Conservation (phyloP, 805 yeast species). For the Pichia heedii region DNA sequence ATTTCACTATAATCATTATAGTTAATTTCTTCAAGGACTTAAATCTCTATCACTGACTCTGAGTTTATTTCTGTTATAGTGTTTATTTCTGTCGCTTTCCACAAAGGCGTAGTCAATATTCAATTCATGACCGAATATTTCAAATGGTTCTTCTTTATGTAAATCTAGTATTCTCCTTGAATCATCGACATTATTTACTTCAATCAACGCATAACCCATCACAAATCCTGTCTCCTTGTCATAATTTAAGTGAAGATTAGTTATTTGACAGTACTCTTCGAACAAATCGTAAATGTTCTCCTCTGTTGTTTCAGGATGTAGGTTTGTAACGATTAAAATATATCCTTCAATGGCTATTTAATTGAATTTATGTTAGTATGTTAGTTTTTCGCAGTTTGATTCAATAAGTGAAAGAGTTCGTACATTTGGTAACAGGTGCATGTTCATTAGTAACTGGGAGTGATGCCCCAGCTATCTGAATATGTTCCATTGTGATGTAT, state of each 20-base stretch:
- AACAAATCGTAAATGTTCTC: slow-evolving; percentile 34
- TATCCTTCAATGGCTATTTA: slow-evolving; percentile 35
- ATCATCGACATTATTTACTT: slow-evolving; percentile 25
- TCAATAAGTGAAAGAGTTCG: slow-evolving; percentile 1
- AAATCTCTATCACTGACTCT: background rate
- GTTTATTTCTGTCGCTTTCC: slow-evolving; percentile 2
- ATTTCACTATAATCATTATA: too few species aligned
- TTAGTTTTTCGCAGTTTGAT: too few species aligned
- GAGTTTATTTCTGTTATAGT: background rate
- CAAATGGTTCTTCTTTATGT: slow-evolving; percentile 19
- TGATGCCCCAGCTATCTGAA: background rate
- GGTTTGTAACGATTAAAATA: slow-evolving; percentile 30
- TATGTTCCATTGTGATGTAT: background rate
- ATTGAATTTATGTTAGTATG: background rate
- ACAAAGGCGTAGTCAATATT: slow-evolving; percentile 33
- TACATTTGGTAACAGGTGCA: slow-evolving; percentile 9
- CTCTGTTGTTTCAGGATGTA: slow-evolving; percentile 39
- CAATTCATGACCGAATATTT: slow-evolving; percentile 27
- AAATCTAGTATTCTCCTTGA: slow-evolving; percentile 26
- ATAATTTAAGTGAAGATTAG: slow-evolving; percentile 31
- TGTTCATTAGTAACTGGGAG: slow-evolving; percentile 5
- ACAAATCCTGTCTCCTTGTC: slow-evolving; percentile 37
- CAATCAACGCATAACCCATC: slow-evolving; percentile 35
- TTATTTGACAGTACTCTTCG: slow-evolving; percentile 32
- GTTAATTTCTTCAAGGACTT: slow-evolving; percentile 4